Conservation (phyloP, 306 rosid species). For the Ceratonia siliqua region DNA sequence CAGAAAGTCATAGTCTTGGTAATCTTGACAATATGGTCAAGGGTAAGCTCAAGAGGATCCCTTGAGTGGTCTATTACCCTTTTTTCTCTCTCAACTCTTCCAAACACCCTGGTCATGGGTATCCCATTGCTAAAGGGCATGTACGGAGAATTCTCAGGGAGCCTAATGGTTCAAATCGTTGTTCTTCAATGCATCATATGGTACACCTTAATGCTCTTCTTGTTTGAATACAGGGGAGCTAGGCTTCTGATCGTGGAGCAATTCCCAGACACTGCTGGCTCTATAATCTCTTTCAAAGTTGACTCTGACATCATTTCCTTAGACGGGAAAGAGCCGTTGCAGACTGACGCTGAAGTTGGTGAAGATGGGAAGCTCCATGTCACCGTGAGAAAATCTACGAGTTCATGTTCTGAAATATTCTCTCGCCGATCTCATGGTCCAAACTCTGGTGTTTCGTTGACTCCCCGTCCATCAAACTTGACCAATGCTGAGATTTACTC, state of each 20-base stretch:
- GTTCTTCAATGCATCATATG: constrained; percentile 71
- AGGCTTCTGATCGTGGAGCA: constrained; percentile 56
- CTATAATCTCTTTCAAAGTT: constrained; percentile 59
- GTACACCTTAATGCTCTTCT: constrained; percentile 66
- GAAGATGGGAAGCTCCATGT: constrained; percentile 69
- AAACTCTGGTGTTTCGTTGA: constrained; percentile 51
- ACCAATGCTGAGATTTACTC: constrained; percentile 70
- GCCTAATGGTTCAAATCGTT: constrained; percentile 67
- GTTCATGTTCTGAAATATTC: constrained; percentile 59
- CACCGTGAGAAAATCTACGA: constrained; percentile 58
- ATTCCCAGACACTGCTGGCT: constrained; percentile 66
- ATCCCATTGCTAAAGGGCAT: constrained; percentile 64
- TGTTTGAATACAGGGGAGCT: constrained; percentile 69
- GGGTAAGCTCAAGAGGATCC: constrained; percentile 50
- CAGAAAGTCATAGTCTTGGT: constrained; percentile 56
- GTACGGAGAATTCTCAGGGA: constrained; percentile 59
- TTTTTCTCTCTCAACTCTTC: constrained; percentile 63
- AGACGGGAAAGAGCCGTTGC: constrained; percentile 66
- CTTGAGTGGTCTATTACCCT: constrained; percentile 70
- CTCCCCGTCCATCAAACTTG: constrained; percentile 64
- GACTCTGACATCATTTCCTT: constrained; percentile 67
- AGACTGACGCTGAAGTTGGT: constrained; percentile 65
- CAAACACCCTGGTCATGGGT: constrained; percentile 75
- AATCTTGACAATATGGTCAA: constrained; percentile 52
- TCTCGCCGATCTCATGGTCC: constrained; percentile 58